Evolutionary conservation across 2,329 filamentous ascomycete genomes (phyloP), one percentile per base, ranked within the genome.

Genomic region (Epichloe baconii): DNA sequence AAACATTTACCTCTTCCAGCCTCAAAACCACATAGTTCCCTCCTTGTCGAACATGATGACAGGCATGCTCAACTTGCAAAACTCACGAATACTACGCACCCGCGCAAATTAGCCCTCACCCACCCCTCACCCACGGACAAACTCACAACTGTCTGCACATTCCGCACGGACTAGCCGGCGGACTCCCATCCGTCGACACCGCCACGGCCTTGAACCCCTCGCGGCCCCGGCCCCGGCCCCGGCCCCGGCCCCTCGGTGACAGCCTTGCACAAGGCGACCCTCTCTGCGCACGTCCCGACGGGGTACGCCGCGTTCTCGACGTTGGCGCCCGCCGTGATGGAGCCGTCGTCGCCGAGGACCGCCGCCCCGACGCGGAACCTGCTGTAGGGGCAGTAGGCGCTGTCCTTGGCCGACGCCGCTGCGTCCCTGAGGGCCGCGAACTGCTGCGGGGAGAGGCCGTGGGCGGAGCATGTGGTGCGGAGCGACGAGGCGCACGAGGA

Each of bases 241-340:
- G 1, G 5, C 23, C 23, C 23, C 23, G 5, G 23, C 23, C 23
- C 23, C 78, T 71, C 71, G 6, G 80, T 78, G 5, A 96, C 79
- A 21, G 91, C 91, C 40, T 82, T 88, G 7, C 80, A 86, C 57
- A 97, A 76, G 2, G 88, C 89, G n/a, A 91, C 87, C 53, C 91
- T 77, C 76, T 98, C 93, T 14, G 93, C 93, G 67, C 93, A 97
- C 3, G 87, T 94, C n/a, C 88, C 88, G 5, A 96, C 90, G 0
- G 93, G 91, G 65, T 95, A 97, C 31, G 85, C 75, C 1, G 88
- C 90, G 65, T 97, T 96, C 71, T 98, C 93, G 55, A 97, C 82
- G 64, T 95, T 95, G 55, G 87, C 89, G 50, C 93, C 93, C 45
- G 59, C 57, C 47, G 65, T 62, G 47, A 64, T 55, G 48, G 59